Conservation (phyloP, 2,329 filamentous ascomycete species). For the Cryphonectria carpinicola region DNA sequence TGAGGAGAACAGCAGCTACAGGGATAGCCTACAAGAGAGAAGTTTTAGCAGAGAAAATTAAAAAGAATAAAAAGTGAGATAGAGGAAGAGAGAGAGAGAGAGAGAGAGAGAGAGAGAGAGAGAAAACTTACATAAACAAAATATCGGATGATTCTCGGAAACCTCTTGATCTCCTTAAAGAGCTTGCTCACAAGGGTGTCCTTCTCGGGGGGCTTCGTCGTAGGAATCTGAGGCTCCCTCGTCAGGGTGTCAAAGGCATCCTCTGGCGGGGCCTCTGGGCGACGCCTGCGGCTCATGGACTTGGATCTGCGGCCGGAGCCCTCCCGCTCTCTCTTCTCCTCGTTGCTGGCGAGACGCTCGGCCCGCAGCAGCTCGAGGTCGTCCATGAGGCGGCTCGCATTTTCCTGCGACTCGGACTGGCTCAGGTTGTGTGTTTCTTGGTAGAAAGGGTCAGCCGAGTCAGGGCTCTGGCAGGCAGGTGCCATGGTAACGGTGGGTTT, state of each 20-base stretch:
- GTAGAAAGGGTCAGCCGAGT: constrained; percentile 20
- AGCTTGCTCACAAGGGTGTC: constrained; percentile 39
- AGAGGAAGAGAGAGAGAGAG: neutral
- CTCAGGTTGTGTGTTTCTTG: constrained; percentile 29
- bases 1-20: constrained; percentile 48
- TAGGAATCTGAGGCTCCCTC: constrained; percentile 27
- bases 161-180: constrained; percentile 51
- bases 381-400: constrained; percentile 47
- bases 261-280: constrained; percentile 43
- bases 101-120: neutral
- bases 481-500: constrained; percentile 8
- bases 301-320: constrained; percentile 30
- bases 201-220: constrained; percentile 28
- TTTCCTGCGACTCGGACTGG: constrained; percentile 36
- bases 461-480: neutral
- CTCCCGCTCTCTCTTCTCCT: constrained; percentile 45
- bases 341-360: constrained; percentile 50
- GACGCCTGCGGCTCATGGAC: constrained; percentile 37
- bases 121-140: constrained; percentile 46
- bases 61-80: no score
- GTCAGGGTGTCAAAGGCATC: constrained; percentile 51
- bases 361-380: constrained; percentile 54
- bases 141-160: constrained; percentile 55
- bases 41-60: no score
- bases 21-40: constrained; percentile 38